Percentiles rank a stretch among this genome's conserved stretches.
phyloP scores from a whole-genome alignment of 2,329 filamentous ascomycete species.

The Dactylonectria macrodidyma region DNA sequence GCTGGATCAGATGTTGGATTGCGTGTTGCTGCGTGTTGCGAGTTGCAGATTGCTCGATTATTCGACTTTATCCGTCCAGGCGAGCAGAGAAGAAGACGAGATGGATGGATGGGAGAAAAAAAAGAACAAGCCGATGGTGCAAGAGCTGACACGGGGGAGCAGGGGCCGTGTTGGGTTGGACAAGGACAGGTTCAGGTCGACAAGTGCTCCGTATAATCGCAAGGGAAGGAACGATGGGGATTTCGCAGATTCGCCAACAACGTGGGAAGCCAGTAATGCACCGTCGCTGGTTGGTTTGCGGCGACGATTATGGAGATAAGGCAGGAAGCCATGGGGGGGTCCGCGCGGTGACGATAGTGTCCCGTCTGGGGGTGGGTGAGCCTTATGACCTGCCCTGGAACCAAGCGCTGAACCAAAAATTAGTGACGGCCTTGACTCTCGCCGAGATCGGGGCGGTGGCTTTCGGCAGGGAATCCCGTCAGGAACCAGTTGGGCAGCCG shows the following conservation, averaged over 20 bases:
- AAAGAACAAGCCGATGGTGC: not conserved
- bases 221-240: too few relatives aligned
- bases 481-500: constrained; percentile 4
- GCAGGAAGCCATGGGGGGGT: not conserved
- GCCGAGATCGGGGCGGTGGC: constrained; percentile 5
- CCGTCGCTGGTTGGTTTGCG: constrained; percentile 36
- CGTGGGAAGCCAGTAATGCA: constrained; percentile 27
- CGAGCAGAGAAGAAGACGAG: not conserved
- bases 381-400: not conserved
- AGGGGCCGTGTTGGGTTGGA: not conserved
- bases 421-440: not conserved
- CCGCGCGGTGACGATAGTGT: not conserved
- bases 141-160: not conserved
- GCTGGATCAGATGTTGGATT: constrained; percentile 4
- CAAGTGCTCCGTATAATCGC: too few relatives aligned
- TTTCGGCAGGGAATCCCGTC: not conserved
- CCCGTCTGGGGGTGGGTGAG: constrained; percentile 1
- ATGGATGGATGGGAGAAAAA: not conserved
- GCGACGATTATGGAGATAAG: constrained; percentile 2
- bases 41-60: too few relatives aligned
- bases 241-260: not conserved
- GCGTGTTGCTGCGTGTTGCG: not conserved
- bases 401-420: not conserved
- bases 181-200: not conserved
- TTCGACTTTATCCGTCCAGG: not conserved